Evolutionary conservation across 192 early-diverging fungal genomes (phyloP).

Genomic region (Entrophospora sp.): DNA sequence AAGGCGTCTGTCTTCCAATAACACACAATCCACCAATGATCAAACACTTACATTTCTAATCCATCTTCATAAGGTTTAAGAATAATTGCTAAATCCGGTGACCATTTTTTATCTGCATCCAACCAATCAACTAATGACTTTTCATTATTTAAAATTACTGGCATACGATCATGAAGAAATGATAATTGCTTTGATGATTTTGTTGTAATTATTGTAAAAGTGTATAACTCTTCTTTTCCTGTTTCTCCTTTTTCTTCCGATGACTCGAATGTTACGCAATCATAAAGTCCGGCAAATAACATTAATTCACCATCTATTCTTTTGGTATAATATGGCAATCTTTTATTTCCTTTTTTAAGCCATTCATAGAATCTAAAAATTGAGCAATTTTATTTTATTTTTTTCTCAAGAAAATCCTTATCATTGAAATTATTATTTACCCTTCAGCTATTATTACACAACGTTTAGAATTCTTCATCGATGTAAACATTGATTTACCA

Average conservation of each 20-base stretch:
- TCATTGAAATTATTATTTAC: constrained; percentile 2
- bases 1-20: too few relatives aligned
- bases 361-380: constrained; percentile 45
- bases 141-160: constrained; percentile 40
- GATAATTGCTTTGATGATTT: constrained; percentile 30
- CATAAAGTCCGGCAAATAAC: constrained; percentile 43
- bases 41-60: constrained; percentile 15
- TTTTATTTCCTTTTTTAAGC: constrained; percentile 37
- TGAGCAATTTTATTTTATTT: background rate
- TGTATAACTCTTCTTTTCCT: constrained; percentile 26
- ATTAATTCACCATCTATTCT: constrained; percentile 35
- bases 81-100: constrained; percentile 23
- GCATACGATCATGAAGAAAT: constrained; percentile 49
- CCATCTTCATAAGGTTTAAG: constrained; percentile 39
- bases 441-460: constrained; percentile 47
- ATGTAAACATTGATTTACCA: constrained; percentile 36
- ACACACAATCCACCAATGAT: too few relatives aligned
- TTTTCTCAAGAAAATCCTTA: background rate
- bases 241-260: too few relatives aligned
- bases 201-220: constrained; percentile 45
- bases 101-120: constrained; percentile 29
- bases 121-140: constrained; percentile 38
- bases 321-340: constrained; percentile 35
- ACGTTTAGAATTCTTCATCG: constrained; percentile 34
- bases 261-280: constrained; percentile 27